phyloP scores from a whole-genome alignment of 306 rosid species.

The Canavalia ensiformis region DNA sequence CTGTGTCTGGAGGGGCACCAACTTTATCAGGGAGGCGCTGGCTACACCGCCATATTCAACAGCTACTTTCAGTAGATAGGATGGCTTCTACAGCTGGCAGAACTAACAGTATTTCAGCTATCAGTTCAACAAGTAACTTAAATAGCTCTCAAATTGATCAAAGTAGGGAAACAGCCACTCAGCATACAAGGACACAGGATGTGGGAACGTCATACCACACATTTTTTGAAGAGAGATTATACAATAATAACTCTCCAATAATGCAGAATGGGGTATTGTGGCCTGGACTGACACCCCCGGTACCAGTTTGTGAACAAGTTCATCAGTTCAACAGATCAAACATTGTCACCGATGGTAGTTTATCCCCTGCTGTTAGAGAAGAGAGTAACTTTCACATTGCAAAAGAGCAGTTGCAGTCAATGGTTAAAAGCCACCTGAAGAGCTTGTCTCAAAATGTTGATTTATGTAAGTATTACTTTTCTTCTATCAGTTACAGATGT shows the following conservation, averaged over 20 bases:
- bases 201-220: constrained; percentile 65
- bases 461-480: constrained; percentile 62
- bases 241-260: constrained; percentile 58
- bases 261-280: constrained; percentile 51
- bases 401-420: constrained; percentile 71
- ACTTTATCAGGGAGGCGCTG: constrained; percentile 83
- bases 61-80: constrained; percentile 65
- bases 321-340: constrained; percentile 63
- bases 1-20: constrained; percentile 81
- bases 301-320: constrained; percentile 58
- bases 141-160: constrained; percentile 62
- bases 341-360: constrained; percentile 48
- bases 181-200: constrained; percentile 57
- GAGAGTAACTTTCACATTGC: constrained; percentile 59
- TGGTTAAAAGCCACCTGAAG: constrained; percentile 73
- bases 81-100: constrained; percentile 59
- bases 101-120: constrained; percentile 59
- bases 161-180: constrained; percentile 61
- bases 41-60: constrained; percentile 85
- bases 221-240: constrained; percentile 73
- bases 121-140: constrained; percentile 52
- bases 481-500: constrained; percentile 20
- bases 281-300: constrained; percentile 63
- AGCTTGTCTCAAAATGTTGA: constrained; percentile 62
- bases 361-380: constrained; percentile 51